Evolutionary conservation across 495 filamentous ascomycete species (phyloP).

Genomic region (Xanthoparmelia taractica): DNA sequence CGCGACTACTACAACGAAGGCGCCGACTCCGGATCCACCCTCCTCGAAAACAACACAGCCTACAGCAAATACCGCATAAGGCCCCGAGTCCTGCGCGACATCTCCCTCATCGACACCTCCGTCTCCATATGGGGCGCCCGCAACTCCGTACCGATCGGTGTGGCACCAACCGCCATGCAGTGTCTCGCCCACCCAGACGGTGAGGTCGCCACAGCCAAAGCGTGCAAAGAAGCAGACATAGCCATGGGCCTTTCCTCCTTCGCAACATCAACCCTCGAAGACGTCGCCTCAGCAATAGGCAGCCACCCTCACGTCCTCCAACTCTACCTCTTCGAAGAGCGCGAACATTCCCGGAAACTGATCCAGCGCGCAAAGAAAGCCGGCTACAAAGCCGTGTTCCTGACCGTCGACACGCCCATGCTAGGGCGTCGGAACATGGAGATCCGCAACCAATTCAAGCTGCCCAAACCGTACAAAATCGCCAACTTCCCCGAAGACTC

Average conservation of each 20-base stretch:
- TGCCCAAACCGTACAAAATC: slow-evolving; percentile 33
- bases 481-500: slow-evolving; percentile 30
- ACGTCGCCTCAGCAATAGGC: slow-evolving; percentile 38
- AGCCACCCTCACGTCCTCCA: slow-evolving; percentile 43
- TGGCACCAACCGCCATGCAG: slow-evolving; percentile 41
- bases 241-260: slow-evolving; percentile 50
- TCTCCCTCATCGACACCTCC: slow-evolving; percentile 43
- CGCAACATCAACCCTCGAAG: slow-evolving; percentile 44
- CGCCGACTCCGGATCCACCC: slow-evolving; percentile 34
- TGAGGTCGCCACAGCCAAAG: slow-evolving; percentile 48
- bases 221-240: slow-evolving; percentile 36
- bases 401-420: slow-evolving; percentile 35
- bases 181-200: slow-evolving; percentile 68
- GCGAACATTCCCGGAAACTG: slow-evolving; percentile 37
- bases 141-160: slow-evolving; percentile 34
- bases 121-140: slow-evolving; percentile 39
- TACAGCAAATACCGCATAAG: slow-evolving; percentile 48
- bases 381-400: slow-evolving; percentile 32
- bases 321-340: slow-evolving; percentile 38
- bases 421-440: slow-evolving; percentile 36
- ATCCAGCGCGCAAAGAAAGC: slow-evolving; percentile 38
- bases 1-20: slow-evolving; percentile 46
- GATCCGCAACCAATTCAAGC: slow-evolving; percentile 38
- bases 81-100: slow-evolving; percentile 48
- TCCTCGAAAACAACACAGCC: slow-evolving; percentile 46